Evolutionary conservation across 2,329 filamentous ascomycete genomes (phyloP).

Genomic region (Akanthomyces lecanii): DNA sequence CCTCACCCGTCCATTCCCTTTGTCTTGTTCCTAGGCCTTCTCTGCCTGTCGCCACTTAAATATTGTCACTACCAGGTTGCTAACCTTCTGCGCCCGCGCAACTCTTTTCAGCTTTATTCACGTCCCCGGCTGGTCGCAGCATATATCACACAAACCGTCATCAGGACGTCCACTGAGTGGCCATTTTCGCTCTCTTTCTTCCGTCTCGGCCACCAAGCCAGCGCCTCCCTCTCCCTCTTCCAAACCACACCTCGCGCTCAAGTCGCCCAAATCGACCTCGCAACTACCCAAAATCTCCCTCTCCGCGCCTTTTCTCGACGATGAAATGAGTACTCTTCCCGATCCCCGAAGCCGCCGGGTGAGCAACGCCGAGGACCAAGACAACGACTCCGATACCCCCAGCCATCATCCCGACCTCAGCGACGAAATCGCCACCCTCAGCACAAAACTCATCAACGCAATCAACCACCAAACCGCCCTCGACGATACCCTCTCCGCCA

Average conservation of each 20-base stretch:
- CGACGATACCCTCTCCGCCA: slow-evolving; percentile 80
- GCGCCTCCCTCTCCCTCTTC: slow-evolving; percentile 26
- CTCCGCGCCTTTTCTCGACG: slow-evolving; percentile 45
- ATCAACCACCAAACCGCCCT: slow-evolving; percentile 94
- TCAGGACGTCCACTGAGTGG: slow-evolving; percentile 36
- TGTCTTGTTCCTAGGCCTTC: background rate
- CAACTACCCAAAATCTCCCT: slow-evolving; percentile 35
- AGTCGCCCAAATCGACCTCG: slow-evolving; percentile 34
- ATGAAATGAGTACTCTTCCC: slow-evolving; percentile 66
- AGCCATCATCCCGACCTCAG: slow-evolving; percentile 50
- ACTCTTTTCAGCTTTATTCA: slow-evolving; percentile 45
- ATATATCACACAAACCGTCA: slow-evolving; percentile 30
- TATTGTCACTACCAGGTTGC: background rate
- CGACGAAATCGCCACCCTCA: slow-evolving; percentile 80
- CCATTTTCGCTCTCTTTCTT: slow-evolving; percentile 52
- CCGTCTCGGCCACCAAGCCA: slow-evolving; percentile 40
- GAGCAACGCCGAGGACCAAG: slow-evolving; percentile 33
- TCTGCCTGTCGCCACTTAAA: background rate
- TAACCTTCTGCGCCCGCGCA: slow-evolving; percentile 4
- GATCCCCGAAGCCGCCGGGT: slow-evolving; percentile 55
- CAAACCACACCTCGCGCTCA: slow-evolving; percentile 35
- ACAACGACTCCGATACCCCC: slow-evolving; percentile 31
- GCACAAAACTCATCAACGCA: slow-evolving; percentile 92
- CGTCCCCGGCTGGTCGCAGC: slow-evolving; percentile 50
- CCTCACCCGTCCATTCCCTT: background rate